phyloP scores from a whole-genome alignment of 352 stramenopile species.

The Pythium periplocum region DNA sequence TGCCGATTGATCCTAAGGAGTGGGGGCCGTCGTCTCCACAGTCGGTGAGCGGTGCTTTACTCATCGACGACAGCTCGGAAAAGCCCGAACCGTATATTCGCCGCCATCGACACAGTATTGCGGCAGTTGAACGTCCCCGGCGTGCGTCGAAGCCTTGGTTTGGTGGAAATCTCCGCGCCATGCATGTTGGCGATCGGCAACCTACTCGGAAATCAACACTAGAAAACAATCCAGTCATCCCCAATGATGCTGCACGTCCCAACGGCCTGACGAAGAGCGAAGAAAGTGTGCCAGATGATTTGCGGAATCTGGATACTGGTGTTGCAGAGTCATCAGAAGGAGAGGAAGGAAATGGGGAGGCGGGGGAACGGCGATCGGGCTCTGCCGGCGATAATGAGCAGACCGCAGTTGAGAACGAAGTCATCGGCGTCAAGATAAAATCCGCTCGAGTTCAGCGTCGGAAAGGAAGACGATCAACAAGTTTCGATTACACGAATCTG shows the following conservation, averaged over 20 bases:
- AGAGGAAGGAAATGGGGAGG: background rate
- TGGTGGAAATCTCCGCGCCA: slow-evolving; percentile 59
- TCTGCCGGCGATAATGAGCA: too few species aligned
- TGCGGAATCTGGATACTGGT: slow-evolving; percentile 1
- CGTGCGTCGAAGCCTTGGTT: slow-evolving; percentile 38
- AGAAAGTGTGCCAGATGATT: background rate
- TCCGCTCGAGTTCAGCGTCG: slow-evolving; percentile 17
- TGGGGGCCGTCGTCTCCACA: slow-evolving; percentile 1
- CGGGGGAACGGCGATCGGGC: background rate
- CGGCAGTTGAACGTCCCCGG: slow-evolving; percentile 8
- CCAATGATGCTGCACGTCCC: background rate
- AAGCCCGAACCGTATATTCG: background rate
- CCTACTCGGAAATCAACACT: slow-evolving; percentile 31
- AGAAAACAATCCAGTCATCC: too few species aligned
- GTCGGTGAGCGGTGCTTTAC: slow-evolving; percentile 3
- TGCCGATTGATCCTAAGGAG: too few species aligned
- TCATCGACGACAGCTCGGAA: slow-evolving; percentile 10
- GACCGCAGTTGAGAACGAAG: background rate
- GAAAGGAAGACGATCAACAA: slow-evolving; percentile 36
- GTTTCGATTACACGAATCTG: slow-evolving; percentile 67
- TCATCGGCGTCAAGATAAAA: slow-evolving; percentile 33
- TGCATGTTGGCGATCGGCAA: slow-evolving; percentile 60
- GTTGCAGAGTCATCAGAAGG: slow-evolving; percentile 1
- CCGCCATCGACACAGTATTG: slow-evolving; percentile 17
- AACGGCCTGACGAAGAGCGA: slow-evolving; percentile 2